phyloP scores from a whole-genome alignment of 371 early-diverging fungal species.

The Dentiscutata heterogama region DNA sequence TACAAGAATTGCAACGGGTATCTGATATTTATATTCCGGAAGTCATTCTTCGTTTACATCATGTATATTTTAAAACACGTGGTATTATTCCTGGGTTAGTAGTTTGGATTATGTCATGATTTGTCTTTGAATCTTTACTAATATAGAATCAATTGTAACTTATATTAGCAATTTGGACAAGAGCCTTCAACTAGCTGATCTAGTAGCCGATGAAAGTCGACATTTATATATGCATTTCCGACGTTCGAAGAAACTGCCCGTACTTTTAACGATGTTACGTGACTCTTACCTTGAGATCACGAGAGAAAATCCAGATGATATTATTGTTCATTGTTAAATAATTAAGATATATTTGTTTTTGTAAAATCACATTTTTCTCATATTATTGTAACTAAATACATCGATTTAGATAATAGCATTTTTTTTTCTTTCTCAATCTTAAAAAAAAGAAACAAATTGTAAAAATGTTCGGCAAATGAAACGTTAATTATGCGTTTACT shows the following conservation, averaged over 20 bases:
- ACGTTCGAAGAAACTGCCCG: slow-evolving; percentile 21
- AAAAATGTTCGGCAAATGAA: too few species aligned
- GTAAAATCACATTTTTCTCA: too few species aligned
- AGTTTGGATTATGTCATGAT: neutral
- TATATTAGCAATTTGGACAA: slow-evolving; percentile 34
- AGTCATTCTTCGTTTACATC: slow-evolving; percentile 5
- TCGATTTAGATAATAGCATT: too few species aligned
- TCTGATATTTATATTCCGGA: slow-evolving; percentile 39
- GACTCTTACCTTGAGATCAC: slow-evolving; percentile 13
- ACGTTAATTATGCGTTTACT: too few species aligned
- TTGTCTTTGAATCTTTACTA: neutral
- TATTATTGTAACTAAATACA: too few species aligned
- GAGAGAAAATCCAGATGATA: slow-evolving; percentile 12
- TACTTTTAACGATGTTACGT: slow-evolving; percentile 2
- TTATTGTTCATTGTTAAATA: neutral
- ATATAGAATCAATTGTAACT: neutral
- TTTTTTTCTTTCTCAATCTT: too few species aligned
- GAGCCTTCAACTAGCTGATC: slow-evolving; percentile 30
- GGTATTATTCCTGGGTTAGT: slow-evolving; percentile 16
- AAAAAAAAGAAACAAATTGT: too few species aligned
- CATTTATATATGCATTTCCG: slow-evolving; percentile 20
- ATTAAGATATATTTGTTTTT: too few species aligned
- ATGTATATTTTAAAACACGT: slow-evolving; percentile 24
- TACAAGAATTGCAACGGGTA: neutral
- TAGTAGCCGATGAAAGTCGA: neutral